These are phyloP conservation scores for Amoebophrya sp. DNA, from an alignment of 169 alveolate genomes.

Conservation along the genomic window DNA sequence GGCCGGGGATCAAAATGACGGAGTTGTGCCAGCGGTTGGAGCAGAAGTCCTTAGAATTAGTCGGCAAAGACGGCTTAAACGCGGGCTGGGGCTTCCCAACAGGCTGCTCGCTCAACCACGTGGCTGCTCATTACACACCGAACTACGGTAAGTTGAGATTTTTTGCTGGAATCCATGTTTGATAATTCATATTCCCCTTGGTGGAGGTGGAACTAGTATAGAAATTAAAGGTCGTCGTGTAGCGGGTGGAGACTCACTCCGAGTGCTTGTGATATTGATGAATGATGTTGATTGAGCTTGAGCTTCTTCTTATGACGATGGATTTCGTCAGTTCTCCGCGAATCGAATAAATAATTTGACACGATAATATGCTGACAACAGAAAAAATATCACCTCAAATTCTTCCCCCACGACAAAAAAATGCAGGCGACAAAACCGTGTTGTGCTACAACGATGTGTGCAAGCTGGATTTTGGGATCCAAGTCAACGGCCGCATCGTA, in stretches of 20 bases:
- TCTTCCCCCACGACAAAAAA: background rate
- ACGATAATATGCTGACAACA: too few species aligned
- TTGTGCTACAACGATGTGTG: conserved; percentile 75
- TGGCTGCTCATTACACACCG: conserved; percentile 99
- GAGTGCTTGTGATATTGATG: background rate
- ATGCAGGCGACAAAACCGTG: conserved; percentile 26
- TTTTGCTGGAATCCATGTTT: background rate
- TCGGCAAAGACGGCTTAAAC: conserved; percentile 88
- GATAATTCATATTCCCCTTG: background rate
- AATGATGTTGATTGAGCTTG: background rate
- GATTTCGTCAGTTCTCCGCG: background rate
- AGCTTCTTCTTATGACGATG: background rate
- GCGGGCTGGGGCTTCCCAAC: conserved; percentile 99
- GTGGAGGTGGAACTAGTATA: too few species aligned
- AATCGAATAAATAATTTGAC: too few species aligned
- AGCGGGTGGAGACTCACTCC: background rate
- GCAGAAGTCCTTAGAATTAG: conserved; percentile 85
- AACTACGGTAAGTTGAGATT: conserved; percentile 66
- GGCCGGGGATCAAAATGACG: conserved; percentile 79
- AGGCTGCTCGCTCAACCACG: conserved; percentile 91
- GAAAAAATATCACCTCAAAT: too few species aligned
- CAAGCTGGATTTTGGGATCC: conserved; percentile 99
- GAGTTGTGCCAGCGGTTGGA: conserved; percentile 94
- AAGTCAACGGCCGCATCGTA: conserved; percentile 95
- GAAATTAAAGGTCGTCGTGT: too few species aligned